Evolutionary conservation across 2,329 filamentous ascomycete genomes (phyloP).

Genomic region (Penicillium decumbens): DNA sequence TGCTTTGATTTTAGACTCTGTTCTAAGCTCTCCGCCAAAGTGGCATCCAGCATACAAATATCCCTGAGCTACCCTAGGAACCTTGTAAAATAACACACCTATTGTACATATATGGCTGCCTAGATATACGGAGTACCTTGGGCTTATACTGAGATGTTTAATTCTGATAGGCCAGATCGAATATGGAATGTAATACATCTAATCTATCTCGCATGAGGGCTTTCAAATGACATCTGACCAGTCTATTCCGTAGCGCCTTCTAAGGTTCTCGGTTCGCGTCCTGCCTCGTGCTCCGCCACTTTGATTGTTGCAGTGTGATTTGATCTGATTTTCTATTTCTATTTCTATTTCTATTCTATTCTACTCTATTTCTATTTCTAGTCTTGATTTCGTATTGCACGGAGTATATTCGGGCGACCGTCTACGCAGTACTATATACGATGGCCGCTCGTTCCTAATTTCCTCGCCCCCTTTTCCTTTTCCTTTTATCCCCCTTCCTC

Average conservation of each 20-base stretch:
- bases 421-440: background rate
- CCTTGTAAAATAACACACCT: background rate
- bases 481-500: background rate
- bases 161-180: too few relatives aligned
- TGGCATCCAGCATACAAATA: conserved; percentile 2
- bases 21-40: conserved; percentile 9
- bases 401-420: background rate
- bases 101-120: background rate
- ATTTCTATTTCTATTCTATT: background rate
- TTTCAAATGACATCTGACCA: conserved; percentile 10
- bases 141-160: background rate
- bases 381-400: too few relatives aligned
- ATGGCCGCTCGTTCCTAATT: background rate
- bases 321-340: background rate
- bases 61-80: background rate
- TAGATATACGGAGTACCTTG: background rate
- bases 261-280: conserved; percentile 8
- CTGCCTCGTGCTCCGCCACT: conserved; percentile 20
- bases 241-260: background rate
- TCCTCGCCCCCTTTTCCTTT: background rate
- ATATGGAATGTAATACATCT: too few relatives aligned
- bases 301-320: background rate
- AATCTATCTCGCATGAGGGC: conserved; percentile 13
- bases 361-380: background rate
- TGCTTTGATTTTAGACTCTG: background rate